These are phyloP conservation scores for Camellia lanceoleosa DNA, from an alignment of 148 eudicot species.

Conservation along the genomic window DNA sequence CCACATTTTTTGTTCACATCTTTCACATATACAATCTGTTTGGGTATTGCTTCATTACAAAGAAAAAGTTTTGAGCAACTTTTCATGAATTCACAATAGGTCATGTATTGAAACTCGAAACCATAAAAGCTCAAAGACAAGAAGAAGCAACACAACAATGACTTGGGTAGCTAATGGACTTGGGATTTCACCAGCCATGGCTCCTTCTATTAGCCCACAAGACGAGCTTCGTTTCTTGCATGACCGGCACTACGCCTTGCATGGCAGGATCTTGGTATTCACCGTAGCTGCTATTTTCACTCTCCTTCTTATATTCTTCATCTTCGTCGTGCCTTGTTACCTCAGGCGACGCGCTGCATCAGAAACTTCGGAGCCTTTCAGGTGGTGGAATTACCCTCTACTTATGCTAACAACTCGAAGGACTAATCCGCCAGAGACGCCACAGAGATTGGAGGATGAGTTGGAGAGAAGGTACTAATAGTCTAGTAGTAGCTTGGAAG, in stretches of 20 bases:
- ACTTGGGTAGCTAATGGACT: not conserved
- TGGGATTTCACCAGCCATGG: not conserved
- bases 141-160: not conserved
- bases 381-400: not conserved
- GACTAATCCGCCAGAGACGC: not conserved
- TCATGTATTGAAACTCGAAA: not conserved
- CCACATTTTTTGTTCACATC: too few species aligned
- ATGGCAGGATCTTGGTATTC: slow-evolving; percentile 2
- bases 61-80: too few species aligned
- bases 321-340: not conserved
- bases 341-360: not conserved
- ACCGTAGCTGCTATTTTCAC: not conserved
- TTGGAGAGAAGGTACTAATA: not conserved
- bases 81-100: not conserved
- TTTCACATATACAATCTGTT: too few species aligned
- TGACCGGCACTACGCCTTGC: not conserved
- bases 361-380: not conserved
- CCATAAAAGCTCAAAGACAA: not conserved
- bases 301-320: not conserved
- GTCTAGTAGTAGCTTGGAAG: too few species aligned
- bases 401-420: not conserved
- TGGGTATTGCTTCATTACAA: too few species aligned
- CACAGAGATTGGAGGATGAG: not conserved
- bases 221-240: not conserved
- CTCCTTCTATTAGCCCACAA: not conserved